A percentile compares a stretch with the other conserved stretches of the same genome.
phyloP scores from a whole-genome alignment of 2,329 filamentous ascomycete species.

The Paecilomyces dactylethromorphus region DNA sequence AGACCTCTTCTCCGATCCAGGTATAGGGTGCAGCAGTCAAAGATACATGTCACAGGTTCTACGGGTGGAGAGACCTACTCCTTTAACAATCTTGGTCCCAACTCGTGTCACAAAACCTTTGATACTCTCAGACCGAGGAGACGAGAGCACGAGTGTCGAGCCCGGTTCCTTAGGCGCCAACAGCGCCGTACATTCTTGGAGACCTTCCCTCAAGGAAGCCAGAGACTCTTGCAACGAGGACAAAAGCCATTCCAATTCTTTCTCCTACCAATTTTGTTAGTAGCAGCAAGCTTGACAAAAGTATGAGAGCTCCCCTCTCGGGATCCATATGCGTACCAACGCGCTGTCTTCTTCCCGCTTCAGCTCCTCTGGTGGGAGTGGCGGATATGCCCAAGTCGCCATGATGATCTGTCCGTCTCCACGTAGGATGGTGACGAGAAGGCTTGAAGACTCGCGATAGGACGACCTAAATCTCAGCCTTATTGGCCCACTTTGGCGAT shows the following conservation, averaged over 20 bases:
- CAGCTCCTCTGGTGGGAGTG: conserved; percentile 46
- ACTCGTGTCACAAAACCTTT: conserved; percentile 90
- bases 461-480: background rate
- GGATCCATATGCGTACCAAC: conserved; percentile 34
- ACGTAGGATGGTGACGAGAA: background rate
- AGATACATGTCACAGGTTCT: background rate
- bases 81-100: conserved; percentile 86
- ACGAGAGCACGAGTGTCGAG: conserved; percentile 83
- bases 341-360: conserved; percentile 47
- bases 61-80: conserved; percentile 51
- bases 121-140: conserved; percentile 76
- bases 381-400: conserved; percentile 58
- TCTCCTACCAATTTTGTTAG: conserved; percentile 31
- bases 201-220: conserved; percentile 58
- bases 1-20: background rate
- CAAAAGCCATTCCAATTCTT: conserved; percentile 60
- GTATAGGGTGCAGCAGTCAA: background rate
- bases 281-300: conserved; percentile 3
- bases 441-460: background rate
- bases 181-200: conserved; percentile 83
- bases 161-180: conserved; percentile 79
- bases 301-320: background rate
- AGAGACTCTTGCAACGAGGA: conserved; percentile 55
- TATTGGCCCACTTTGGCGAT: background rate
- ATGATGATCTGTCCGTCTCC: conserved; percentile 28